Percentiles rank a stretch among this genome's conserved stretches.
These are phyloP conservation scores for Pseudocercospora musae DNA, from an alignment of 2,329 filamentous ascomycete genomes.

Conservation along the genomic window DNA sequence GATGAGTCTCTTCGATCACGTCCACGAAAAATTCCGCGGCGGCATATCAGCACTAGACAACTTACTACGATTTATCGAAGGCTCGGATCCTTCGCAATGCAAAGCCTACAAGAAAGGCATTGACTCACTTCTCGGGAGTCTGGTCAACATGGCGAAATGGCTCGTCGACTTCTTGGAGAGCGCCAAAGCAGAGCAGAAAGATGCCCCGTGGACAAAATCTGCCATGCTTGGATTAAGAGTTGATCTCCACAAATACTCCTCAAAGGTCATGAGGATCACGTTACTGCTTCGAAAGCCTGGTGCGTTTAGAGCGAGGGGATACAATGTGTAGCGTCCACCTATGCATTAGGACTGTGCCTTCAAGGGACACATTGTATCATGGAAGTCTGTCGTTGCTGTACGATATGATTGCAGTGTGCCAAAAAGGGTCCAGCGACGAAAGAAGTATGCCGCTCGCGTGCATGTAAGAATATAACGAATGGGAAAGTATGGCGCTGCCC, in stretches of 20 bases:
- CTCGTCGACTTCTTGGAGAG: conserved; percentile 15
- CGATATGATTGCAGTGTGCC: neutral
- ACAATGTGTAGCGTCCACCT: neutral
- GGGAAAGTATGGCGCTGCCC: neutral
- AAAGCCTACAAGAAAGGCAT: conserved; percentile 12
- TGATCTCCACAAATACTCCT: conserved; percentile 22
- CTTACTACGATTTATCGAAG: conserved; percentile 14
- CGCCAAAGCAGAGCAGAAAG: neutral
- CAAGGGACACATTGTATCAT: neutral
- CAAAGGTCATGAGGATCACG: conserved; percentile 20
- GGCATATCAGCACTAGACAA: conserved; percentile 18
- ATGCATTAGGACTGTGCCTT: neutral
- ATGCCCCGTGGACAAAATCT: conserved; percentile 10
- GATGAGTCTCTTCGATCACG: conserved; percentile 16
- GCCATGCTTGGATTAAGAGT: conserved; percentile 17
- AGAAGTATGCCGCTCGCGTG: neutral
- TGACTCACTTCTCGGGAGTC: conserved; percentile 14
- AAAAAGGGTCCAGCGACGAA: neutral
- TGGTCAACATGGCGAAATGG: conserved; percentile 19
- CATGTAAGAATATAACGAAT: neutral
- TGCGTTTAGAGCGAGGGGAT: neutral
- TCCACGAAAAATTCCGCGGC: conserved; percentile 13
- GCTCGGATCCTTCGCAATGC: conserved; percentile 6
- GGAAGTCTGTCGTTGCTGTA: neutral
- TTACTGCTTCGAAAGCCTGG: conserved; percentile 3